Base-by-base conservation (phyloP, 1,139 yeast genomes). In the Saccharomyces hybrid region DNA sequence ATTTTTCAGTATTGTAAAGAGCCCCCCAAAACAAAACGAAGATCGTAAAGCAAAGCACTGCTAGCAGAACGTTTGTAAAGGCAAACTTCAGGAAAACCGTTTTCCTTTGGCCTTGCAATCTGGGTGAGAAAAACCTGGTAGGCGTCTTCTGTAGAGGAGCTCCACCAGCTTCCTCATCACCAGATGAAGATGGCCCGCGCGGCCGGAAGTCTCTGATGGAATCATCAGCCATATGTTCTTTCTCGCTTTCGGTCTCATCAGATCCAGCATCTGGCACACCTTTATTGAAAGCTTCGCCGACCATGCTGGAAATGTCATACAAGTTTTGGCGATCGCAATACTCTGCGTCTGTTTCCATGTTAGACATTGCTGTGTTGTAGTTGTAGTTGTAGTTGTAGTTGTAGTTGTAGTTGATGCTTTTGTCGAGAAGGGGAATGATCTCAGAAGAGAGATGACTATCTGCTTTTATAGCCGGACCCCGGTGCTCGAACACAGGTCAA, bases 11-110 rank as follows among this genome's bases (percentile, higher is more conserved):
- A 4, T 54, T 53, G 27, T 55, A 58, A 5, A 47, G 48, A 11
- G 59, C 44, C 16, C 62, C 62, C 56, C 56, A 59, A 32, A 55
- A 57, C 24, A 57, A 47, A 8, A 55, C 54, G 4, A 55, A 44
- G 19, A 54, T 47, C 4, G 57, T 58, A 11, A 52, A 57, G 38
- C 53, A 51, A 27, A 55, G 54, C 4, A 55, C 21, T 11, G 52
- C 55, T 32, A 55, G 31, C 16, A 57, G 12, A 5, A 49, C n/a
- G 47, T 55, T 57, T 24, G 54, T 54, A 14, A 29, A 38, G 11
- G 51, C 7, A 29, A 55, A 57, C n/a, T 49, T 51, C 11, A 9
- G 12, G 9, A 42, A 4, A 27, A 57, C 44, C 7, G 49, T 53
- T n/a, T 46, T 49, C 21, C 57, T 48, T 34, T 51, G 48, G 3